phyloP scores from a whole-genome alignment of 2,329 filamentous ascomycete genomes.

The Chrysosphaeria jannelii region DNA sequence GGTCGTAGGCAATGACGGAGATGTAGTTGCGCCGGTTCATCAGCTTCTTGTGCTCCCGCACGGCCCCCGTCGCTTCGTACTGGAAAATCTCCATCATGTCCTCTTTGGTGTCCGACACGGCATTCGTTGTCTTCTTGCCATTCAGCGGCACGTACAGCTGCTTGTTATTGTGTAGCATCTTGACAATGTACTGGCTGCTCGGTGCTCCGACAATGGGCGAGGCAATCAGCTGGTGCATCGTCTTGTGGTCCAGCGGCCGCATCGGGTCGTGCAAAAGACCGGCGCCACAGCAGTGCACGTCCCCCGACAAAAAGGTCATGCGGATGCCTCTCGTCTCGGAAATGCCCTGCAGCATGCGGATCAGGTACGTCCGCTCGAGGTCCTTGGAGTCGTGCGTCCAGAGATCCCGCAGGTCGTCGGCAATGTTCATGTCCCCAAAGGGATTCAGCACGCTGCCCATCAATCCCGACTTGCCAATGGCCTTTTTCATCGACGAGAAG shows the following conservation, averaged over 20 bases:
- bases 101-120: conserved; percentile 77
- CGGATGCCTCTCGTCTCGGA: conserved; percentile 81
- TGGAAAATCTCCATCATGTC: conserved; percentile 99
- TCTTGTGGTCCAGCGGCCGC: conserved; percentile 82
- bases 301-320: conserved; percentile 88
- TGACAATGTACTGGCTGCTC: conserved; percentile 58
- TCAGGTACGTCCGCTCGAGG: conserved; percentile 82
- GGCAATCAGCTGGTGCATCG: conserved; percentile 89
- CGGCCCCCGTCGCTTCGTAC: conserved; percentile 59
- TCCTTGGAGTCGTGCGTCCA: conserved; percentile 99
- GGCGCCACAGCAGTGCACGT: conserved; percentile 72
- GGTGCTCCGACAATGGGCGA: conserved; percentile 79
- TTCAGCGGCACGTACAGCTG: conserved; percentile 75
- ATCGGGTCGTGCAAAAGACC: conserved; percentile 82
- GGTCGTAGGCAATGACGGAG: conserved; percentile 80
- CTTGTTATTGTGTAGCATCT: conserved; percentile 86
- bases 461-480: conserved; percentile 75
- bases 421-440: conserved; percentile 82
- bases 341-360: conserved; percentile 84
- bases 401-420: conserved; percentile 82
- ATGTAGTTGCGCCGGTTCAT: conserved; percentile 88
- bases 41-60: conserved; percentile 61
- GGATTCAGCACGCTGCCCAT: conserved; percentile 92
- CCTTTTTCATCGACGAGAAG: conserved; percentile 86
- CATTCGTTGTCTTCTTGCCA: conserved; percentile 43